These are phyloP conservation scores for Pyrenopolyporus hunteri DNA, from an alignment of 495 filamentous ascomycete genomes.

Conservation along the genomic window DNA sequence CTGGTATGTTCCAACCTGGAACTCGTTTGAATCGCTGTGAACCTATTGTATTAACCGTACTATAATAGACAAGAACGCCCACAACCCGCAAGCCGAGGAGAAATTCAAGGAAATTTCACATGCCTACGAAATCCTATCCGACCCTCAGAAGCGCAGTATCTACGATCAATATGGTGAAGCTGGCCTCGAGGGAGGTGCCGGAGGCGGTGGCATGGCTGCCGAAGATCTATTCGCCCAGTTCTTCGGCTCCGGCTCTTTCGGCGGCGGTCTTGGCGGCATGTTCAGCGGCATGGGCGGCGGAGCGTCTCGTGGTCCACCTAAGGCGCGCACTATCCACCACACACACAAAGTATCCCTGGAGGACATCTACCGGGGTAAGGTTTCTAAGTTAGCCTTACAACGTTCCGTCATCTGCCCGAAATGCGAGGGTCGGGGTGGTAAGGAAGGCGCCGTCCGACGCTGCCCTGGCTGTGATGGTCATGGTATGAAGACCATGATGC, in stretches of 20 bases:
- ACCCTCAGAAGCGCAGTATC: slow-evolving; percentile 84
- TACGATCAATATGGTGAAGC: slow-evolving; percentile 99
- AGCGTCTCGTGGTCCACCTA: slow-evolving; percentile 84
- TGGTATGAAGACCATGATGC: slow-evolving; percentile 99
- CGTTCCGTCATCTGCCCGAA: slow-evolving; percentile 96
- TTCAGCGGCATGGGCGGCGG: slow-evolving; percentile 86
- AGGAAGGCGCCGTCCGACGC: slow-evolving; percentile 93
- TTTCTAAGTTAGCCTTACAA: slow-evolving; percentile 95
- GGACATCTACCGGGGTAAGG: slow-evolving; percentile 97
- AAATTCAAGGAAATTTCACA: slow-evolving; percentile 98
- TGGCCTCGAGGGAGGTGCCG: slow-evolving; percentile 86
- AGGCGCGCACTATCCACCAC: slow-evolving; percentile 95
- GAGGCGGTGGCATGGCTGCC: slow-evolving; percentile 86
- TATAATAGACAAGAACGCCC: slow-evolving; percentile 85
- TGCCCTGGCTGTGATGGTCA: slow-evolving; percentile 89
- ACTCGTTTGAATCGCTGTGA: background rate
- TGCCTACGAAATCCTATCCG: slow-evolving; percentile 92
- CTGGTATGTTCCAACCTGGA: slow-evolving; percentile 63
- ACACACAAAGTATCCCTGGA: slow-evolving; percentile 97
- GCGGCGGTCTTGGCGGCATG: slow-evolving; percentile 79
- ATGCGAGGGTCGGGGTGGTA: slow-evolving; percentile 95
- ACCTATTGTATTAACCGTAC: slow-evolving; percentile 30
- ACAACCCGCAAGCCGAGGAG: slow-evolving; percentile 90
- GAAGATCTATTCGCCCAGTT: slow-evolving; percentile 98
- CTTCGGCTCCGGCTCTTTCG: slow-evolving; percentile 80